Percentiles rank a stretch among this genome's conserved stretches.
Evolutionary conservation across 495 filamentous ascomycete species (phyloP).

Genomic region (Geoglossum glabrum): DNA sequence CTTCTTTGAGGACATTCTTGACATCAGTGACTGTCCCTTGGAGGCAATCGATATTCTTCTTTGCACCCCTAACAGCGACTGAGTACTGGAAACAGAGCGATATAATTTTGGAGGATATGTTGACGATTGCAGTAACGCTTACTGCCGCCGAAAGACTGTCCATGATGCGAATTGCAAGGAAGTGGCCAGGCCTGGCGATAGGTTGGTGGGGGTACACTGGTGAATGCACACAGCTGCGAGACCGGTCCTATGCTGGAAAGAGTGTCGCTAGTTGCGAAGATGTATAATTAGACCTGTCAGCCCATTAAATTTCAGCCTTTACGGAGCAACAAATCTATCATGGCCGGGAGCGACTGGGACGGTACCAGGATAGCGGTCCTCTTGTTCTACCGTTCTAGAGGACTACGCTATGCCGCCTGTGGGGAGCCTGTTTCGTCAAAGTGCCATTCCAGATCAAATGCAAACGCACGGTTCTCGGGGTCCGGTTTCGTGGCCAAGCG

Average conservation of each 20-base stretch:
- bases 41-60: constrained; percentile 9
- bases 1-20: constrained; percentile 4
- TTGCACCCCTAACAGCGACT: constrained; percentile 7
- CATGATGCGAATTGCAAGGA: neutral
- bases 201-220: neutral
- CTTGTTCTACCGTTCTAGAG: too few species aligned
- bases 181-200: neutral
- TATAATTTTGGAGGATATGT: too few species aligned
- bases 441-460: neutral
- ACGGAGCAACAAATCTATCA: too few species aligned
- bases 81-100: constrained; percentile 10
- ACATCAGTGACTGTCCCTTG: constrained; percentile 6
- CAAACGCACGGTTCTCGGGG: neutral
- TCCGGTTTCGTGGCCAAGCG: neutral
- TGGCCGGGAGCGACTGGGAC: too few species aligned
- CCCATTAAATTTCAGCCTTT: too few species aligned
- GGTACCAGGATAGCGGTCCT: too few species aligned
- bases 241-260: neutral
- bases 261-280: too few species aligned
- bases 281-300: too few species aligned
- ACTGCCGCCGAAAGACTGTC: too few species aligned
- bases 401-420: too few species aligned
- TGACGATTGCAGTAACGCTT: too few species aligned
- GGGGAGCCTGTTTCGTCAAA: too few species aligned
- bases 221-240: neutral